Evolutionary conservation across 345 rosid species (phyloP).

Genomic region (Geranium brycei): DNA sequence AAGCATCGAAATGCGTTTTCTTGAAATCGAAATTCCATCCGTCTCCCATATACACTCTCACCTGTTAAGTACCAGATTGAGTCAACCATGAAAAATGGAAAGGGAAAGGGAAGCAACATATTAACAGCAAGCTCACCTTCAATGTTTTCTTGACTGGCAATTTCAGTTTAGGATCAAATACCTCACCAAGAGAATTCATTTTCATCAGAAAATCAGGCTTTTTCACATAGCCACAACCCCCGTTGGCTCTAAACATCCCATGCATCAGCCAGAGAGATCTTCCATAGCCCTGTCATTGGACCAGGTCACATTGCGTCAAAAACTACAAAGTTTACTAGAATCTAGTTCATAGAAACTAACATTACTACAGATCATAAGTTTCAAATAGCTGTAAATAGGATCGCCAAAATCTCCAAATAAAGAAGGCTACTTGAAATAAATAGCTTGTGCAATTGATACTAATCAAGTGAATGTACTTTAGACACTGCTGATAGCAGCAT

Average conservation of each 20-base stretch:
- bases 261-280: conserved; percentile 72
- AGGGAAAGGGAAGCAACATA: not conserved
- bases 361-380: too few relatives aligned
- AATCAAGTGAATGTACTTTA: too few relatives aligned
- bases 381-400: too few relatives aligned
- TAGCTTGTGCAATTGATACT: too few relatives aligned
- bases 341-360: too few relatives aligned
- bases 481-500: too few relatives aligned
- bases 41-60: conserved; percentile 55
- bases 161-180: conserved; percentile 35
- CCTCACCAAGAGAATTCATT: conserved; percentile 14
- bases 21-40: conserved; percentile 56
- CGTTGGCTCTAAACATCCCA: conserved; percentile 62
- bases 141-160: conserved; percentile 30
- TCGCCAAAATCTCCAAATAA: too few relatives aligned
- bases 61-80: conserved; percentile 14
- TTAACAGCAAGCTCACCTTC: conserved; percentile 22
- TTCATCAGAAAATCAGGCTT: conserved; percentile 50
- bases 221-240: conserved; percentile 62
- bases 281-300: conserved; percentile 42
- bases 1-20: conserved; percentile 29
- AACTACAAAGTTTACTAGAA: too few relatives aligned
- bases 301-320: too few relatives aligned
- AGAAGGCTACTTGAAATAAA: too few relatives aligned
- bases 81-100: not conserved